Base-by-base conservation (phyloP, 2,329 filamentous ascomycete species). In the Penicillium sp. region DNA sequence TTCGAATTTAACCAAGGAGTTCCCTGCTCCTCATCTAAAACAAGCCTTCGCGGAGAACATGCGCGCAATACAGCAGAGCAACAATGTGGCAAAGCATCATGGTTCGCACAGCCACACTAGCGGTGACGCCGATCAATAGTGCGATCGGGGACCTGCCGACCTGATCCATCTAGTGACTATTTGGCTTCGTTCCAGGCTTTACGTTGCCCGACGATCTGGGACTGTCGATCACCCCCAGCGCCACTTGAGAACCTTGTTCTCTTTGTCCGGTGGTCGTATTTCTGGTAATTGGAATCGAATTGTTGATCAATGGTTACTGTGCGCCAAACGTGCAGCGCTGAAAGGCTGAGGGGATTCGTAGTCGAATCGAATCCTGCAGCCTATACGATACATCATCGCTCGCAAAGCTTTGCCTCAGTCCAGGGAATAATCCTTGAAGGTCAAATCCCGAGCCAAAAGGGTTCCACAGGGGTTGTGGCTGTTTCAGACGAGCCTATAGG, bases 401-500 rank as follows among this genome's bases (percentile, higher is more conserved):
- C 33, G 33, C 33, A 37, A n/a, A 37, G 33, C 33, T 37, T 37
- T 37, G n/a, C 33, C 7, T 8, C 6, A 18, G 41, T 42, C n/a
- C 42, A 47, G 7, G 23, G 23, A 12, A 27, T n/a, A 27, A 45
- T 23, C 11, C 31, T 6, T n/a, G 22, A 49, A 46, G 40, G 29
- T 40, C 46, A 49, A 49, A 49, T 40, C 33, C 20, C 46, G 31
- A 7, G 15, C 15, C 15, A 23, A 26, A 49, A 31, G 33, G 46
- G 45, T 35, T 22, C 40, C 25, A 40, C 23, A 29, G 43, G 25
- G 40, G 22, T 27, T 27, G 31, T 56, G 41, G 37, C 7, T n/a
- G 20, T 45, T 58, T 62, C 45, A 42, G 57, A 64, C 48, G 53
- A 42, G 56, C 61, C 59, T 59, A 65, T 63, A 2, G 48, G 47